Evolutionary conservation across 106 monocot species (phyloP), one percentile per base, ranked within the genome.

Genomic region (Posidonia australis): DNA sequence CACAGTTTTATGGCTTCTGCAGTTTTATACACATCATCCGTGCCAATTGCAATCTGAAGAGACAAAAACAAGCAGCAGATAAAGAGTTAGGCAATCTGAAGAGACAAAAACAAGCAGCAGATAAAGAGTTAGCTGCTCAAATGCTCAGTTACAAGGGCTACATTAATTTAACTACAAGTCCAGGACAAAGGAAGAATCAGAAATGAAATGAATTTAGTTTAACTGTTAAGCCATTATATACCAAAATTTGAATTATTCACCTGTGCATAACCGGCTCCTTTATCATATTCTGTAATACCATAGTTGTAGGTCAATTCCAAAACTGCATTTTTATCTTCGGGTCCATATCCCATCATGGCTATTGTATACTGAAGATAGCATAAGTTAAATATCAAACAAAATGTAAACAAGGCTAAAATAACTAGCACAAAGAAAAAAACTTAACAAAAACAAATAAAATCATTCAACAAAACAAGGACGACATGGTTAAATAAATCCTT

Each of bases 261-360:
- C 87, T 98, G 98, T 44, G 85, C 91, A 76, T 88, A 98, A 13
- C 70, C 91, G 67, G 87, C 85, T 67, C 98, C 98, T 81, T 98
- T 98, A 26, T 78, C 76, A 76, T 98, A 91, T 73, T 88, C 81
- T 62, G 54, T 83, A 20, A 98, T 81, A 1, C 91, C 91, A 67
- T 98, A 88, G 65, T 98, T 98, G 72, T 91, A 91, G 2, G 98
- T 98, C 68, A 98, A 73, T 76, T 98, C 98, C 75, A 98, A 60
- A 10, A 98, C 98, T 13, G 85, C 76, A 72, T 54, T 91, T 75
- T 88, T 84, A 72, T 98, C 98, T 79, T 98, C 98, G 62, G 98
- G 98, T 55, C 98, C 98, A 73, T 98, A 98, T 51, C 98, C 98
- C 98, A 98, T 81, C 84, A 91, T 87, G 41, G 98, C 98, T 52